These are phyloP conservation scores for Neofusicoccum kwambonambiense DNA, from an alignment of 2,329 filamentous ascomycete genomes.

Conservation along the genomic window DNA sequence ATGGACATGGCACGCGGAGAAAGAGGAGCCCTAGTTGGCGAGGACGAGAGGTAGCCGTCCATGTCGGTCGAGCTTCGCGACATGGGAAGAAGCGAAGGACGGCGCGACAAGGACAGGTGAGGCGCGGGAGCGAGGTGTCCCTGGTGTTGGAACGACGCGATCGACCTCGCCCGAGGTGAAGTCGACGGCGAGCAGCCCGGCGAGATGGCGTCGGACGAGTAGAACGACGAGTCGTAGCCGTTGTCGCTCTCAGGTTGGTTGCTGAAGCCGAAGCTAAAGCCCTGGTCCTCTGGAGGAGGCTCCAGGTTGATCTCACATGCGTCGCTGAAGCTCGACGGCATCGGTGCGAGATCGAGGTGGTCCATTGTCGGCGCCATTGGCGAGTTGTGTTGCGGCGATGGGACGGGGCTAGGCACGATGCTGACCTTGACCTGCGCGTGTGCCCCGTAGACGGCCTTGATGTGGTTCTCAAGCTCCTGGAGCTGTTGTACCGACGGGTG, in stretches of 20 bases:
- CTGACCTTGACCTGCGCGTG: slow-evolving; percentile 44
- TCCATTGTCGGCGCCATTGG: slow-evolving; percentile 39
- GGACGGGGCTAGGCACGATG: slow-evolving; percentile 57
- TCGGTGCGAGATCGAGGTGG: slow-evolving; percentile 53
- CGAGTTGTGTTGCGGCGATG: slow-evolving; percentile 38
- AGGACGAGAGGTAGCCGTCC: slow-evolving; percentile 21
- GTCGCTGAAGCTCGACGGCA: slow-evolving; percentile 60
- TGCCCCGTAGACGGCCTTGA: slow-evolving; percentile 44
- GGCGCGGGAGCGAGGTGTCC: slow-evolving; percentile 19
- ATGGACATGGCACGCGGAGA: slow-evolving; percentile 47
- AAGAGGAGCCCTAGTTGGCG: slow-evolving; percentile 20
- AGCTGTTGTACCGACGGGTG: slow-evolving; percentile 40
- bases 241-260: slow-evolving; percentile 43
- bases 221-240: slow-evolving; percentile 51
- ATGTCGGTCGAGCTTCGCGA: slow-evolving; percentile 26
- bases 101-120: slow-evolving; percentile 33
- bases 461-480: slow-evolving; percentile 44
- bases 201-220: slow-evolving; percentile 51
- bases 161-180: slow-evolving; percentile 36
- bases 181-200: slow-evolving; percentile 38
- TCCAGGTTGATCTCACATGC: slow-evolving; percentile 47
- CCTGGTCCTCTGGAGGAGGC: slow-evolving; percentile 32
- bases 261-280: slow-evolving; percentile 37
- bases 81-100: slow-evolving; percentile 27
- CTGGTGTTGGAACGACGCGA: slow-evolving; percentile 34